Percentiles rank a stretch among this genome's conserved stretches.
Evolutionary conservation across 2,329 filamentous ascomycete genomes (phyloP).

Genomic region (Bipolaris sorokiniana): DNA sequence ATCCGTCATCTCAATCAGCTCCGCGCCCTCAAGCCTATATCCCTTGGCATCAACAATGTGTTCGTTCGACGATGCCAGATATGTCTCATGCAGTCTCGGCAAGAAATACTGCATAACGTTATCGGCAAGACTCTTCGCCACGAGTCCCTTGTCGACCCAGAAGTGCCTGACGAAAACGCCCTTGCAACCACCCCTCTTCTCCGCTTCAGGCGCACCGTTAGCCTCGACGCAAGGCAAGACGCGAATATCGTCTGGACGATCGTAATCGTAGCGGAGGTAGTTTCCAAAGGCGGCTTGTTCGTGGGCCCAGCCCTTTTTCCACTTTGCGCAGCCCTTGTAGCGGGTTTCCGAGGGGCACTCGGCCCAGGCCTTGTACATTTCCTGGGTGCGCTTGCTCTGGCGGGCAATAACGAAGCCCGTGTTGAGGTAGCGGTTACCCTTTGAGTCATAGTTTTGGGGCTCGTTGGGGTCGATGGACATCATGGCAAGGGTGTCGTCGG

Average conservation of each 20-base stretch:
- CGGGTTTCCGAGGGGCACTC: constrained; percentile 45
- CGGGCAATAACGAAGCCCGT: constrained; percentile 55
- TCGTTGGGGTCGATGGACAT: constrained; percentile 56
- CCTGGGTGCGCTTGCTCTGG: constrained; percentile 46
- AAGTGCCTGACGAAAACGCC: constrained; percentile 50
- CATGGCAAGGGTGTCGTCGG: constrained; percentile 53
- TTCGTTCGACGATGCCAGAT: constrained; percentile 34
- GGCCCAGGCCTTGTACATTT: constrained; percentile 49
- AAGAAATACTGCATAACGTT: constrained; percentile 48
- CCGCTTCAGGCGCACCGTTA: constrained; percentile 47
- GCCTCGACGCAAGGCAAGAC: constrained; percentile 49
- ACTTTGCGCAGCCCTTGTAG: constrained; percentile 45
- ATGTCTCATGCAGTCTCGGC: constrained; percentile 43
- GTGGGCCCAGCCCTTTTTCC: constrained; percentile 47
- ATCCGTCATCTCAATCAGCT: constrained; percentile 40
- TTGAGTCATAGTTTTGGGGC: constrained; percentile 51
- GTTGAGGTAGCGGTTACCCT: constrained; percentile 52
- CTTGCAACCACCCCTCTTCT: constrained; percentile 43
- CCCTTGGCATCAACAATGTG: constrained; percentile 47
- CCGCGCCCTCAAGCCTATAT: constrained; percentile 41
- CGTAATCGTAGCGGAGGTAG: constrained; percentile 48
- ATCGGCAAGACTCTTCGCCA: constrained; percentile 41
- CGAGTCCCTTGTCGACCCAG: constrained; percentile 47
- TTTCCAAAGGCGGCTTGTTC: constrained; percentile 50
- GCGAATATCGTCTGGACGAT: constrained; percentile 46